phyloP scores from a whole-genome alignment of 1,284 basidiomycete genomes.

The Exobasidium rhododendri region DNA sequence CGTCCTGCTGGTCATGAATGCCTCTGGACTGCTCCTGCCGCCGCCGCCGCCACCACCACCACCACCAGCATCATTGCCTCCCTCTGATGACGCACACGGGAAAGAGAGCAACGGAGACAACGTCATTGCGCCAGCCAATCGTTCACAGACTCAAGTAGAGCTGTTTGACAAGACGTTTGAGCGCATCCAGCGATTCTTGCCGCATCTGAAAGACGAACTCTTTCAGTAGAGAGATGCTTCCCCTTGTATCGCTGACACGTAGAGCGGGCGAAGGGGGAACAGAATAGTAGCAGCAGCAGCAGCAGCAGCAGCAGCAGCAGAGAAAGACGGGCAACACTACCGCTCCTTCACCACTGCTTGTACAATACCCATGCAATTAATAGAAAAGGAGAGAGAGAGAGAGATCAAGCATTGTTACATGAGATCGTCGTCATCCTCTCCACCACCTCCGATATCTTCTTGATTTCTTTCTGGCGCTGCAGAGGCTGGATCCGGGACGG shows the following conservation, averaged over 20 bases:
- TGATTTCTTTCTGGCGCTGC: constrained; percentile 63
- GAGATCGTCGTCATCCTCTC: constrained; percentile 51
- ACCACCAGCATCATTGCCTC: too few relatives aligned
- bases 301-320: background rate
- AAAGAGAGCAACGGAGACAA: background rate
- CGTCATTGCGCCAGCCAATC: background rate
- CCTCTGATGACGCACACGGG: too few relatives aligned
- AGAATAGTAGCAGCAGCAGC: background rate
- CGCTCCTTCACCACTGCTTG: too few relatives aligned
- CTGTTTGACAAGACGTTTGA: constrained; percentile 32
- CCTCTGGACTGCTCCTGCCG: constrained; percentile 74
- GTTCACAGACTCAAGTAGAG: constrained; percentile 16
- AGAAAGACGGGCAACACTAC: too few relatives aligned
- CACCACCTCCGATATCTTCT: constrained; percentile 60
- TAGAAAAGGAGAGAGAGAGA: too few relatives aligned
- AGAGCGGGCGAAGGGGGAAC: background rate
- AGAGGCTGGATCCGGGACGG: constrained; percentile 28
- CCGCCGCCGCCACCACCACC: constrained; percentile 58
- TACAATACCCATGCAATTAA: too few relatives aligned
- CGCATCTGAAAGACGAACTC: constrained; percentile 37
- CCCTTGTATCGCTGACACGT: background rate
- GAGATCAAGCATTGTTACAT: too few relatives aligned
- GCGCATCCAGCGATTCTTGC: constrained; percentile 34
- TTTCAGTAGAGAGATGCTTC: background rate
- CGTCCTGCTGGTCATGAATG: constrained; percentile 91